Conservation (phyloP, 2,329 filamentous ascomycete species). For the Ceratocystis eucalypticola region DNA sequence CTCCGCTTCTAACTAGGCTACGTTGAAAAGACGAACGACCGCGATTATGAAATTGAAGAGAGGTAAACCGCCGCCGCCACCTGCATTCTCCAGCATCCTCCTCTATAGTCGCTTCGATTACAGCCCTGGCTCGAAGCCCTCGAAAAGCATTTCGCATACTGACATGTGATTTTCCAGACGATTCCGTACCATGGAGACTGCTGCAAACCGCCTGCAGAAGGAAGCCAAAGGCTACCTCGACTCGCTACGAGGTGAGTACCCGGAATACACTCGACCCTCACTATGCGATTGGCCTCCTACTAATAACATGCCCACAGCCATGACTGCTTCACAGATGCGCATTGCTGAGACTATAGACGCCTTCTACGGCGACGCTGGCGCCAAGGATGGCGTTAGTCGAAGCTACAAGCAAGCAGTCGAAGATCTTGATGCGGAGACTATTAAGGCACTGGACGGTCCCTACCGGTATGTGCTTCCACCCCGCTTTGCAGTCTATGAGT, state of each 20-base stretch:
- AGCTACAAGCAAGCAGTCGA: constrained; percentile 98
- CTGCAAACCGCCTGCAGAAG: constrained; percentile 82
- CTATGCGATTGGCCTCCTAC: background rate
- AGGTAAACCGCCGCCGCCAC: constrained; percentile 37
- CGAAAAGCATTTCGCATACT: background rate
- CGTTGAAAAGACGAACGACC: constrained; percentile 96
- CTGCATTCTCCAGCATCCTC: too few relatives aligned
- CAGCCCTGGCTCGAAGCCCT: background rate
- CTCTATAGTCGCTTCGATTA: background rate
- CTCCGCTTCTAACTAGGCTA: constrained; percentile 44
- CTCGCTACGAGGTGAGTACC: constrained; percentile 61
- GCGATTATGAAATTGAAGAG: constrained; percentile 96
- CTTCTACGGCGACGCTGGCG: constrained; percentile 93
- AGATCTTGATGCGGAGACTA: constrained; percentile 93
- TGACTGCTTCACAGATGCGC: constrained; percentile 98
- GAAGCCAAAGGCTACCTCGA: constrained; percentile 97
- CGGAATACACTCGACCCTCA: background rate
- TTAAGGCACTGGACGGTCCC: constrained; percentile 93
- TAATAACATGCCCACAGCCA: constrained; percentile 42
- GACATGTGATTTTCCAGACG: constrained; percentile 43
- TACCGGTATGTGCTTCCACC: constrained; percentile 49
- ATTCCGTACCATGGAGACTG: constrained; percentile 94
- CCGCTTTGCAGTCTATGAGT: background rate
- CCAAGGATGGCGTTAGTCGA: constrained; percentile 84
- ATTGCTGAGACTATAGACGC: constrained; percentile 99